Base-by-base conservation (phyloP, 345 rosid species). In the Camelina neglecta region DNA sequence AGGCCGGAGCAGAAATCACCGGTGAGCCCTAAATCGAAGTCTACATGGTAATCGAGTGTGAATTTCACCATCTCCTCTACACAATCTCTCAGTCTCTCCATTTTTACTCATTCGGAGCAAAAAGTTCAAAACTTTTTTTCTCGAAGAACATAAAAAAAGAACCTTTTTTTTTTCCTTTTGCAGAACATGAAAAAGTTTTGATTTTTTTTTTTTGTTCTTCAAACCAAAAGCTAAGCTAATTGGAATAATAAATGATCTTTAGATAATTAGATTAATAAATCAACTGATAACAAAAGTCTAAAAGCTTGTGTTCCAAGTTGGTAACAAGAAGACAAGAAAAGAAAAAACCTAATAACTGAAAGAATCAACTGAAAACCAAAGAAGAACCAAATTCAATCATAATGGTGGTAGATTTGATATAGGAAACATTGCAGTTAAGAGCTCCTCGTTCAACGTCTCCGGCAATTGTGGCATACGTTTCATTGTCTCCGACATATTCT, bases 381-480 rank as follows among this genome's bases (percentile, higher is more conserved):
- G 15, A 26, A 31, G 13, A 8, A 35, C 8, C 48, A 21, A 8
- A 35, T 42, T 77, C 84, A 84, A 29, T 29, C 31, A 29, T 4
- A 29, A 4, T 29, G 31, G 31, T 45, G 69, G 77, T 71, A 53
- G 78, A 65, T 73, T 54, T 48, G 83, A 35, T 10, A 49, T 65
- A 53, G 81, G 76, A 58, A 86, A 82, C 66, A 91, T 78, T 54
- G 82, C 56, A 65, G 75, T 63, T 33, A 81, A 85, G 15, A 91
- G 89, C 42, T 81, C 87, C 3, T 86, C 88, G 3, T 83, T 85
- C 77, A 93, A 29, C 75, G 47, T 82, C 55, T 80, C 89, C 0
- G 90, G 88, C 26, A 91, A 85, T 0, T 81, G 69, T 13, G 93
- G 97, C 98, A 91, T 91, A 85, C 79, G 88, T 83, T 83, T 84